A percentile compares a stretch with the other conserved stretches of the same genome.
phyloP scores from a whole-genome alignment of 306 rosid genomes.

The Casuarina glauca region DNA sequence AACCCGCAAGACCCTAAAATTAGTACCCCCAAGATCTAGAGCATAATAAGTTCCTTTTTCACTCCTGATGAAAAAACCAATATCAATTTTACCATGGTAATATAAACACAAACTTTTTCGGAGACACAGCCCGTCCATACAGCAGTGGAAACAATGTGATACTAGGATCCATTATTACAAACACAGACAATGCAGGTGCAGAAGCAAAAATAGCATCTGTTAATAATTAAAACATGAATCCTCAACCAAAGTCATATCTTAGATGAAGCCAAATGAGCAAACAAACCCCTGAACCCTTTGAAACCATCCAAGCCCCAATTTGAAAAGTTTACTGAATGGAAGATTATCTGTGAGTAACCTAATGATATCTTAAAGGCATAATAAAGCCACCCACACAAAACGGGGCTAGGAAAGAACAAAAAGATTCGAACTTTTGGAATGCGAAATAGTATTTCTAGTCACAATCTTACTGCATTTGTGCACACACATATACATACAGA shows the following conservation, averaged over 20 bases:
- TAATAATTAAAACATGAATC: not conserved
- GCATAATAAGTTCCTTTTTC: slow-evolving; percentile 86
- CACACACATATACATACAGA: not conserved
- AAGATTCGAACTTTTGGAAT: slow-evolving; percentile 11
- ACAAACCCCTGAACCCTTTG: not conserved
- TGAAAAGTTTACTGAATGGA: not conserved
- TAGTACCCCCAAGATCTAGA: slow-evolving; percentile 88
- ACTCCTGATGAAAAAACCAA: slow-evolving; percentile 45
- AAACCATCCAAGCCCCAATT: not conserved
- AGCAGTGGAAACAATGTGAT: not conserved
- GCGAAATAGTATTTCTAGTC: not conserved
- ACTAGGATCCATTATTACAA: slow-evolving; percentile 4
- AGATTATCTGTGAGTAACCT: not conserved
- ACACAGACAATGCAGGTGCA: not conserved
- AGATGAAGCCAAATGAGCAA: not conserved
- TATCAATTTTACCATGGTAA: slow-evolving; percentile 1
- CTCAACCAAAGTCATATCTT: not conserved
- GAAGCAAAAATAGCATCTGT: not conserved
- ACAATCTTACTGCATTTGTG: not conserved
- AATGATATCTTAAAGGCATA: not conserved
- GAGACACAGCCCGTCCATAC: not conserved
- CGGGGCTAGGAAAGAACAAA: not conserved
- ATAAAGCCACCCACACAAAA: not conserved
- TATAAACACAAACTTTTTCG: slow-evolving; percentile 14
- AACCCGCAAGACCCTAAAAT: slow-evolving; percentile 84